Evolutionary conservation across 2,329 filamentous ascomycete genomes (phyloP), one percentile per base, ranked within the genome.

Genomic region (Colletotrichum costaricense): DNA sequence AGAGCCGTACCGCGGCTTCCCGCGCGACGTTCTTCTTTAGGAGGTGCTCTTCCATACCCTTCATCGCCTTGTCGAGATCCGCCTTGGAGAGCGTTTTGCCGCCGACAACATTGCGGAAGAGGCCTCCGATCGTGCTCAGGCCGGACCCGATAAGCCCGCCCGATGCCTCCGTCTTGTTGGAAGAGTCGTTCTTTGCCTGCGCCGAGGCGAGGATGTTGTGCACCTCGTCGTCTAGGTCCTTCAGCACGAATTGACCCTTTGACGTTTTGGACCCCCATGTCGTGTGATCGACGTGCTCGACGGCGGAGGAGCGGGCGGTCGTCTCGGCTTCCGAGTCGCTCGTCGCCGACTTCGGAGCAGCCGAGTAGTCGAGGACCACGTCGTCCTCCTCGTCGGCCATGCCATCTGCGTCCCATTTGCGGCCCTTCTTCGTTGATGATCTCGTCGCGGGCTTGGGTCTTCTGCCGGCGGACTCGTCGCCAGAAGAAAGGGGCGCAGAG

Each of bases 1-100:
- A 98, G 55, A 99, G 86, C 66, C 97, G 93, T 38, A 98, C 89
- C 2, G 96, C 97, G 19, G 97, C 97, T 86, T 98, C 97, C 66
- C 94, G 93, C 0, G 97, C 97, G 33, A 99, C 95, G 79, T 99
- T 99, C 87, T 99, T 99, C 84, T 93, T 92, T 73, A 99, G 85
- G 7, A 99, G 87, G 81, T 98, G 96, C 70, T 98, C 95, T 81
- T 98, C 95, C 95, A 99, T 98, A 38, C 93, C 94, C 83, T 96
- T 97, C 85, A 99, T 92, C 2, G 97, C 94, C 82, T 97, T 97
- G 75, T 95, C 93, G 26, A 99, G 88, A 79, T 98, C 96, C 76
- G 93, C 91, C 81, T 95, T 94, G 1, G 95, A 97, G 79, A 99
- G 85, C 0, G 93, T 94, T 86, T 98, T 98, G 75, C 97, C 97